phyloP scores from a whole-genome alignment of 352 stramenopile genomes.

The Globisporangium abappressorium region DNA sequence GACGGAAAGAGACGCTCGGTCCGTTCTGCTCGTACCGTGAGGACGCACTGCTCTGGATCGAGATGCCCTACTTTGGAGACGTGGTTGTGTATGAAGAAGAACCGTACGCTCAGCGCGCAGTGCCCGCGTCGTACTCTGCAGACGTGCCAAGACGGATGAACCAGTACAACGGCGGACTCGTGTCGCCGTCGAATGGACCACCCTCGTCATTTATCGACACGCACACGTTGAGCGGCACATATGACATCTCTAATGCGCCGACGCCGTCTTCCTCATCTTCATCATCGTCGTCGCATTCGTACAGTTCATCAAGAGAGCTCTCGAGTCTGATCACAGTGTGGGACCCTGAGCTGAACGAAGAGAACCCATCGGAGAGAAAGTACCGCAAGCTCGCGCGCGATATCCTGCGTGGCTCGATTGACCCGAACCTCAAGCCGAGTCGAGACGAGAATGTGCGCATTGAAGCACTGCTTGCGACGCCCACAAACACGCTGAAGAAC shows the following conservation, averaged over 20 bases:
- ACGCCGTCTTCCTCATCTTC: slow-evolving; percentile 15
- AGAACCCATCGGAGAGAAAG: slow-evolving; percentile 96
- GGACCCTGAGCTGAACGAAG: slow-evolving; percentile 85
- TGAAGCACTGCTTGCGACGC: slow-evolving; percentile 90
- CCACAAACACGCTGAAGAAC: slow-evolving; percentile 92
- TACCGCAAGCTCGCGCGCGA: slow-evolving; percentile 97
- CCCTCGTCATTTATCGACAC: slow-evolving; percentile 32
- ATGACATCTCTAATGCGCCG: slow-evolving; percentile 26
- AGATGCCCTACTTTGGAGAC: slow-evolving; percentile 91
- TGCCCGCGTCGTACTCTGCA: slow-evolving; percentile 50
- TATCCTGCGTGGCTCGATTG: slow-evolving; percentile 94
- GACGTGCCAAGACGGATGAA: slow-evolving; percentile 45
- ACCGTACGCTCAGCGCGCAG: slow-evolving; percentile 76
- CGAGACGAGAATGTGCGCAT: slow-evolving; percentile 92
- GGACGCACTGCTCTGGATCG: slow-evolving; percentile 80
- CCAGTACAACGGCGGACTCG: slow-evolving; percentile 24
- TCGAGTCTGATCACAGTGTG: slow-evolving; percentile 71
- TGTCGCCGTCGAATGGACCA: slow-evolving; percentile 15
- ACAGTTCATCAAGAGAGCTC: slow-evolving; percentile 32
- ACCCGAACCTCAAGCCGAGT: slow-evolving; percentile 97
- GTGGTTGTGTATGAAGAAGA: slow-evolving; percentile 92
- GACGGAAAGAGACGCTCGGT: slow-evolving; percentile 60
- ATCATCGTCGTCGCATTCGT: slow-evolving; percentile 14
- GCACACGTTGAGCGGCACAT: slow-evolving; percentile 45
- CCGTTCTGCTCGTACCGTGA: slow-evolving; percentile 82